Conservation (phyloP, 805 yeast genomes). For the Scheffersomyces coipomensis region DNA sequence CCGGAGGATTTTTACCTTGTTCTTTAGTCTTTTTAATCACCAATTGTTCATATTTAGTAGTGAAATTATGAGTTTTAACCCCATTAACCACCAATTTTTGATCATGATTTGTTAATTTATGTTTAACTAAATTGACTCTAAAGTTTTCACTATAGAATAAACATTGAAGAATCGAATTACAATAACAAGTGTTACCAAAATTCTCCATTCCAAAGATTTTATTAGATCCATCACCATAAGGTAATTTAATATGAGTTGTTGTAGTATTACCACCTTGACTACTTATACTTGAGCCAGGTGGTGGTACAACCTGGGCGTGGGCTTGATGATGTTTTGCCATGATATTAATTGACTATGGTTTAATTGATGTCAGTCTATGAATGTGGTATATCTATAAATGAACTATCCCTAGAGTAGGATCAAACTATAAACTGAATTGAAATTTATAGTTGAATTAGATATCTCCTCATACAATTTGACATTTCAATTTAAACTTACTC, state of each 20-base stretch:
- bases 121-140: constrained; percentile 39
- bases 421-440: too few species aligned
- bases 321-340: not conserved
- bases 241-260: constrained; percentile 3
- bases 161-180: constrained; percentile 90
- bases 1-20: constrained; percentile 12
- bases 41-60: constrained; percentile 39
- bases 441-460: too few species aligned
- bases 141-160: constrained; percentile 73
- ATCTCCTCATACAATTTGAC: too few species aligned
- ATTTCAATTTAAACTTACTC: too few species aligned
- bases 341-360: not conserved
- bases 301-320: not conserved
- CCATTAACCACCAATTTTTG: constrained; percentile 28
- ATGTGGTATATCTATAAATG: too few species aligned
- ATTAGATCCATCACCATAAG: constrained; percentile 60
- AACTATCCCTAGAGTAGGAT: too few species aligned
- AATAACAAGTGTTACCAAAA: constrained; percentile 90
- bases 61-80: constrained; percentile 31
- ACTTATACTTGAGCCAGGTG: too few species aligned
- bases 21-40: constrained; percentile 35
- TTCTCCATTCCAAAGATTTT: constrained; percentile 81
- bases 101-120: constrained; percentile 30
- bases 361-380: too few species aligned
- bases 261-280: not conserved